A percentile compares a stretch with the other conserved stretches of the same genome.
phyloP scores from a whole-genome alignment of 2,329 filamentous ascomycete species.

The Aspergillus hiratsukae region DNA sequence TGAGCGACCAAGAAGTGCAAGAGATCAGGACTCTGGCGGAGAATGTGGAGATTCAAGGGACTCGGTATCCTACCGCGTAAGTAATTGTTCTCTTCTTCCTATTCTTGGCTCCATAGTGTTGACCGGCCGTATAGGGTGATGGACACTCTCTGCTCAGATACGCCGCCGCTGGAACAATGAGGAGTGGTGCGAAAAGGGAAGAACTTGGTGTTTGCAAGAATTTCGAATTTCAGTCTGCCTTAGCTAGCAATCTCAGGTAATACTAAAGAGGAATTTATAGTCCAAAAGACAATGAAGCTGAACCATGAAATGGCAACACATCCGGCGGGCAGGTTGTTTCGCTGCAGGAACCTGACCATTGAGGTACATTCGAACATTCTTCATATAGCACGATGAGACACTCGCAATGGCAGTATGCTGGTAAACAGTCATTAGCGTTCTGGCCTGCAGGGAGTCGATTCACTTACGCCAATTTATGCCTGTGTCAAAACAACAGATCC shows the following conservation, averaged over 20 bases:
- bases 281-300: too few relatives aligned
- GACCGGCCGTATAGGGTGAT: constrained; percentile 4
- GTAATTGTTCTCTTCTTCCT: neutral
- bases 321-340: neutral
- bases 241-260: too few relatives aligned
- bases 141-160: constrained; percentile 2
- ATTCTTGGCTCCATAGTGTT: neutral
- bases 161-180: constrained; percentile 4
- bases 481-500: neutral
- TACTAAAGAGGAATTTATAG: too few relatives aligned
- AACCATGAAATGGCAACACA: neutral
- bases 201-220: too few relatives aligned
- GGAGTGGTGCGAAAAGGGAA: neutral
- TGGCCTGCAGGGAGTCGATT: too few relatives aligned
- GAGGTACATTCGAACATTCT: neutral
- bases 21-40: constrained; percentile 15
- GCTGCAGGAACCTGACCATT: neutral
- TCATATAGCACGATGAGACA: neutral
- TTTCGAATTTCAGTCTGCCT: too few relatives aligned
- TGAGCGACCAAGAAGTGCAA: constrained; percentile 19
- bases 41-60: constrained; percentile 9
- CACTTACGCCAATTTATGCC: neutral
- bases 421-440: too few relatives aligned
- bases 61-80: neutral
- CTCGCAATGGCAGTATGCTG: neutral